These are phyloP conservation scores for Chondrostereum purpureum DNA, from an alignment of 1,284 basidiomycete species.

Conservation along the genomic window DNA sequence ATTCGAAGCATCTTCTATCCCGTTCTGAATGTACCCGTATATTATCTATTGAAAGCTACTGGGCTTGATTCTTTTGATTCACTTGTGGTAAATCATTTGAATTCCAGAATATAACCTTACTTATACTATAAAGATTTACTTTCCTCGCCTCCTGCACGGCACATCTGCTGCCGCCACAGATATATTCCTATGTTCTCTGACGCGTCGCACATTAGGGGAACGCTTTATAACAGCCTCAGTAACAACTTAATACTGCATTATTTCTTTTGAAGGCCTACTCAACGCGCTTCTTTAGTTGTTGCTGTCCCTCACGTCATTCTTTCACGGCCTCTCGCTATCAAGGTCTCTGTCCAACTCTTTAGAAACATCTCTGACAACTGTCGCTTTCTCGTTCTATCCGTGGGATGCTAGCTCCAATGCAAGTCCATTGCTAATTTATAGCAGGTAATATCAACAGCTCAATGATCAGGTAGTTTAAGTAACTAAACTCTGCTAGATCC, in stretches of 20 bases:
- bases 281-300: conserved; percentile 50
- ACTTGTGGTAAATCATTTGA: not conserved
- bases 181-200: conserved; percentile 62
- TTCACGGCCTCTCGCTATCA: conserved; percentile 79
- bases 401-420: conserved; percentile 41
- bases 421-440: conserved; percentile 28
- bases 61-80: conserved; percentile 34
- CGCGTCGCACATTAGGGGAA: conserved; percentile 52
- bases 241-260: conserved; percentile 9
- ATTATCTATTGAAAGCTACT: conserved; percentile 58
- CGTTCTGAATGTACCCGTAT: conserved; percentile 72
- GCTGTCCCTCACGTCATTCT: conserved; percentile 81
- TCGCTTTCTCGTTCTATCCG: conserved; percentile 79
- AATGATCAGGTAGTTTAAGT: no score
- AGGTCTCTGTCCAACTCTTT: conserved; percentile 91
- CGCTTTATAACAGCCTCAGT: conserved; percentile 62
- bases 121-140: conserved; percentile 40
- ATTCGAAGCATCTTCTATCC: conserved; percentile 73
- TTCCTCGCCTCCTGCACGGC: conserved; percentile 79
- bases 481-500: conserved; percentile 6
- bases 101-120: conserved; percentile 11
- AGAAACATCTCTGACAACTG: conserved; percentile 80
- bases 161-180: conserved; percentile 79
- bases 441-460: no score
- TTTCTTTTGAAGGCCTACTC: not conserved